phyloP scores from a whole-genome alignment of 2,329 filamentous ascomycete genomes.

The Arthrocladium fulminans region DNA sequence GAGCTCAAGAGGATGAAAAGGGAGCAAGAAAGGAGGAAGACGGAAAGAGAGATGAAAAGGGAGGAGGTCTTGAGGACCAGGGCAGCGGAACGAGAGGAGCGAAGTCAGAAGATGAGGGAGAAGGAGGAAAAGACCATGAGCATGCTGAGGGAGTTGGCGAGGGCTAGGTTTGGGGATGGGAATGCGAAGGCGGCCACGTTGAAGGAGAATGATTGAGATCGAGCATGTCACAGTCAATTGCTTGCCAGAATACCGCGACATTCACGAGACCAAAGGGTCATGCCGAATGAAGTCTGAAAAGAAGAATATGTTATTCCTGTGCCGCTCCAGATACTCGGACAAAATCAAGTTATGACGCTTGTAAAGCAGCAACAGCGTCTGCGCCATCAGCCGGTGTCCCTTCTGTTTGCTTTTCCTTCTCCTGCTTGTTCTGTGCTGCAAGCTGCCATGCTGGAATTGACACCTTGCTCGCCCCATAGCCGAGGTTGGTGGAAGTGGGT shows the following conservation, averaged over 20 bases:
- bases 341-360: slow-evolving; percentile 6
- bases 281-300: background rate
- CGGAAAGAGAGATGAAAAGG: slow-evolving; percentile 69
- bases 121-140: slow-evolving; percentile 80
- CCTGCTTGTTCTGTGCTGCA: slow-evolving; percentile 49
- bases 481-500: slow-evolving; percentile 13
- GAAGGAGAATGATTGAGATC: background rate
- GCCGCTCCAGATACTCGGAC: background rate
- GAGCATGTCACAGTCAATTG: no score
- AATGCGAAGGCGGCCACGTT: slow-evolving; percentile 1
- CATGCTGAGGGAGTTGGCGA: slow-evolving; percentile 69
- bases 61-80: slow-evolving; percentile 72
- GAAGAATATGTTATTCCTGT: background rate
- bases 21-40: slow-evolving; percentile 63
- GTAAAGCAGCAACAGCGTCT: slow-evolving; percentile 21
- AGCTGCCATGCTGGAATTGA: slow-evolving; percentile 75
- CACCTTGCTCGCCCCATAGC: slow-evolving; percentile 41
- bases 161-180: slow-evolving; percentile 59
- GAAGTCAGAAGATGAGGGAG: slow-evolving; percentile 57
- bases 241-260: no score
- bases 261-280: background rate
- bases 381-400: slow-evolving; percentile 17
- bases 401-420: slow-evolving; percentile 8
- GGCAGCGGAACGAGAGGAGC: slow-evolving; percentile 71
- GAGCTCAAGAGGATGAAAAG: slow-evolving; percentile 57